Evolutionary conservation across 306 rosid species (phyloP), one percentile per base, ranked within the genome.

Genomic region (Prunus mongolica): DNA sequence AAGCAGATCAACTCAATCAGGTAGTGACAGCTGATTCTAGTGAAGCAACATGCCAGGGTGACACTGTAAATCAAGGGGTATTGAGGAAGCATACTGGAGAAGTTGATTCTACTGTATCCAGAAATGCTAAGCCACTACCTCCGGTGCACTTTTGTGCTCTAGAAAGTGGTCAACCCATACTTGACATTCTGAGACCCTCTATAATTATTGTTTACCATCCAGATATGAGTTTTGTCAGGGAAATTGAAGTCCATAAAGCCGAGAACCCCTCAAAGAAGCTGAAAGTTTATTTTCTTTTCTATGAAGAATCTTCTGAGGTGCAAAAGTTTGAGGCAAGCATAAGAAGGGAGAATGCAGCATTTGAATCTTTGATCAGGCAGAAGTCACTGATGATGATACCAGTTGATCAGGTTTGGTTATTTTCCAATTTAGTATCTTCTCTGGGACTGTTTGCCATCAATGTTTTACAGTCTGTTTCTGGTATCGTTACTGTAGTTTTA

Each of bases 331-430:
- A 92, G 87, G 97, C 98, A 6, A 92, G 96, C 80, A 90, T 95
- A 72, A 89, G 96, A 61, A 85, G 90, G 84, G 98, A 95, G 84
- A 95, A 95, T 80, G 94, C 91, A 58, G 98, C 97, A 60, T 95
- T 95, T 84, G 98, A 95, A 89, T 95, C 98, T 82, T 83, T 95
- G 80, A 95, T 92, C 70, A 85, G 98, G 83, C 98, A 92, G 86
- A 95, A 95, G 81, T 95, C 97, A 75, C 80, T 90, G 90, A 95
- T 95, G 98, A 92, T 92, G 89, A 90, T 95, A 81, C 96, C 97
- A 63, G 89, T 88, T 80, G 95, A 95, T 78, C 98, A 88, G 98
- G 98, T 92, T 82, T 79, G 76, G 63, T 72, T 65, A 44, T 6
- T 18, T 20, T 56, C 18, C 55, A 20, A 34, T 16, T 32, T 6